Evolutionary conservation across 148 eudicot genomes (phyloP), one percentile per base, ranked within the genome.

Genomic region (Camellia granthamiana): DNA sequence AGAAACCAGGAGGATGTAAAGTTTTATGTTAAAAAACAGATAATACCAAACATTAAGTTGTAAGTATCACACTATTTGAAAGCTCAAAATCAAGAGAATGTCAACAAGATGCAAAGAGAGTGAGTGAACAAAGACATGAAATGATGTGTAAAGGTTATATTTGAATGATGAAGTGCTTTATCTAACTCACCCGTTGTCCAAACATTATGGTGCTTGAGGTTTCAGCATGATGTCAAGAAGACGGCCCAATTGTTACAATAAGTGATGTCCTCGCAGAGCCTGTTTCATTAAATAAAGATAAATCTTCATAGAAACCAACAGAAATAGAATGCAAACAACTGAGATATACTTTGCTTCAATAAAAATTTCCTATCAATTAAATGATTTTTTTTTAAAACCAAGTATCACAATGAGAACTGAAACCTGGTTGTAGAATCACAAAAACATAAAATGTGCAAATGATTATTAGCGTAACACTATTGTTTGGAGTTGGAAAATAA

Each of bases 201-300:
- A 96, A 96, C 97, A 93, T 90, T 78, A 96, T 82, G 49, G 98
- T 96, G 87, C 98, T 93, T 79, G 92, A 84, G 74, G 98, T 93
- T 90, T 96, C 99, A 72, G 94, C 92, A 88, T 96, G 89, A 85
- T 93, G 93, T 21, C 95, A 87, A 82, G 94, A 91, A 79, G 97
- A 96, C 74, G 99, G 98, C 54, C 99, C 99, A 63, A 96, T 77
- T 13, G 94, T 96, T 79, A 92, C 84, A 73, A 96, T 92, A 61
- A 96, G 93, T 19, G 99, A 96, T 69, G 99, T 96, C 88, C 98
- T 85, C 58, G 98, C 98, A 83, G 95, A 93, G 78, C 99, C 99
- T 96, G 87, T 79, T 49, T 30, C 72, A 82, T 44, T 67, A 76
- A 71, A 49, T 58, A 44, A 18, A 77, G 13, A 68, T 78, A 47